These are phyloP conservation scores for Aegilops speltoides DNA, from an alignment of 176 grass and related monocot species.

Conservation along the genomic window DNA sequence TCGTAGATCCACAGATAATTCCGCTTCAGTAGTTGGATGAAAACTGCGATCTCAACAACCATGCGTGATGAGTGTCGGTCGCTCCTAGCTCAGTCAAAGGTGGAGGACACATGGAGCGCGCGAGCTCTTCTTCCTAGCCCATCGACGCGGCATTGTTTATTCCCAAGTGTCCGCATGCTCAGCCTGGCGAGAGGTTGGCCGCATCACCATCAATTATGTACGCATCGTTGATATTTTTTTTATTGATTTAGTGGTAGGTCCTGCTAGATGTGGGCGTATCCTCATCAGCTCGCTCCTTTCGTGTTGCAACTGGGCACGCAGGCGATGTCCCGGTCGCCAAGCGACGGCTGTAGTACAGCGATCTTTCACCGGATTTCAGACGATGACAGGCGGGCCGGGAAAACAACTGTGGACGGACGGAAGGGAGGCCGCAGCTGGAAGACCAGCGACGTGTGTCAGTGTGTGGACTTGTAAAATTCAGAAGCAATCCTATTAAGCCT, in stretches of 20 bases:
- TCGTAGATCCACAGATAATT: neutral
- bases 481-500: neutral
- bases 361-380: conserved; percentile 18
- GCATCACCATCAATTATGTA: conserved; percentile 42
- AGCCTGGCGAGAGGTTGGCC: conserved; percentile 42
- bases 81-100: conserved; percentile 18
- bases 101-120: conserved; percentile 20
- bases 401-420: neutral
- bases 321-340: neutral
- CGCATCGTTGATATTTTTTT: neutral
- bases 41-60: conserved; percentile 38
- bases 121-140: neutral
- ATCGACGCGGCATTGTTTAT: conserved; percentile 3
- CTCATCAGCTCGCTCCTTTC: conserved; percentile 1
- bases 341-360: conserved; percentile 22
- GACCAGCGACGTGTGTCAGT: neutral
- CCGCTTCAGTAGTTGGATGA: neutral
- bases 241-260: neutral
- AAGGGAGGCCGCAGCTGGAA: neutral
- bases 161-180: conserved; percentile 7
- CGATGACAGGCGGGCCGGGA: neutral
- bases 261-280: neutral
- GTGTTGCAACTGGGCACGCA: conserved; percentile 9
- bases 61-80: conserved; percentile 40
- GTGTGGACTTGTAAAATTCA: neutral